Percentiles rank a stretch among this genome's conserved stretches.
Conservation (phyloP, 2,329 filamentous ascomycete species). For the Sarocladium brachiariae region DNA sequence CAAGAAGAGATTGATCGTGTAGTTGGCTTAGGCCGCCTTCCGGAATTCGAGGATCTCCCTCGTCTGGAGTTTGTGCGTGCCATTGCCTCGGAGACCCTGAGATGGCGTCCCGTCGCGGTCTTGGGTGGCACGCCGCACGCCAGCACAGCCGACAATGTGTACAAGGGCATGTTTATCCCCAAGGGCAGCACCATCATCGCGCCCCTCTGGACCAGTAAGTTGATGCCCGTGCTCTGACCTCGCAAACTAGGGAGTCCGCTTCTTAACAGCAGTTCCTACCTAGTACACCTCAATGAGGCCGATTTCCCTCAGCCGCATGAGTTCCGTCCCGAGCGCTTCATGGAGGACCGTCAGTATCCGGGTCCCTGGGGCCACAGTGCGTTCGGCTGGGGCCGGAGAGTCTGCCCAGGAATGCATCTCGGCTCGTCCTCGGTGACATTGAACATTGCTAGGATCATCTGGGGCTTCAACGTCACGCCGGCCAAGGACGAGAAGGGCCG, state of each 20-base stretch:
- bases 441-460: conserved; percentile 41
- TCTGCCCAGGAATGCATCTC: conserved; percentile 41
- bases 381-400: conserved; percentile 34
- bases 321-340: conserved; percentile 30
- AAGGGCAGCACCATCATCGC: conserved; percentile 36
- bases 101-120: conserved; percentile 35
- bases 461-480: conserved; percentile 40
- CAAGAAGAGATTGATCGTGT: conserved; percentile 31
- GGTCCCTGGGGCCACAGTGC: conserved; percentile 30
- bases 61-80: conserved; percentile 28
- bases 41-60: conserved; percentile 29
- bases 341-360: conserved; percentile 27
- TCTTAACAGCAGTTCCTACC: background rate
- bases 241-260: no score
- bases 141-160: conserved; percentile 34
- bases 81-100: conserved; percentile 31
- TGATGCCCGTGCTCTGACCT: no score
- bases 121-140: conserved; percentile 39
- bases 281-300: conserved; percentile 33
- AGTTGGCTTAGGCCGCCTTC: conserved; percentile 28
- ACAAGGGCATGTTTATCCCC: conserved; percentile 37
- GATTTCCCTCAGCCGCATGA: conserved; percentile 33
- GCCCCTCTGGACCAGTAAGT: conserved; percentile 35
- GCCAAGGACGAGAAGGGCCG: conserved; percentile 22
- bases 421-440: conserved; percentile 42